phyloP scores from a whole-genome alignment of 2,329 filamentous ascomycete genomes.

The Lasiodiplodia sp. region DNA sequence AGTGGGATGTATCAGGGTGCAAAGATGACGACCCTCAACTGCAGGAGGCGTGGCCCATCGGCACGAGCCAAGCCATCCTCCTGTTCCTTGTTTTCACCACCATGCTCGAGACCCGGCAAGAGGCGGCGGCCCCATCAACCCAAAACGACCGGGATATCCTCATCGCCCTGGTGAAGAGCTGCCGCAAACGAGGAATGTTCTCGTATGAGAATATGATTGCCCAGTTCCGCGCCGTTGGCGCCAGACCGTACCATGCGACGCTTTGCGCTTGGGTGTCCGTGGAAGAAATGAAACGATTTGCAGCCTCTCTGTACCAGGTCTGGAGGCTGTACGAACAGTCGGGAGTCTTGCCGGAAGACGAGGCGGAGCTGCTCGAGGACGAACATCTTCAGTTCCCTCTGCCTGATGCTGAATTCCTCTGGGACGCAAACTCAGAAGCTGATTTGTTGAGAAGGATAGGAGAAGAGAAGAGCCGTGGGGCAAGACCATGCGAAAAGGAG shows the following conservation, averaged over 20 bases:
- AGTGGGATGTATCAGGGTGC: neutral
- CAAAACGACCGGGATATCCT: neutral
- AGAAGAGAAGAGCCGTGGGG: neutral
- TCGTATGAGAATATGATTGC: neutral
- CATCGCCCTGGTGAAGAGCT: slow-evolving; percentile 1
- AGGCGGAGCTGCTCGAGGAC: neutral
- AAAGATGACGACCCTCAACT: neutral
- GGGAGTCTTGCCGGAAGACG: too few species aligned
- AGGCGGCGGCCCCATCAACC: neutral
- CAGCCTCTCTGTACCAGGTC: neutral
- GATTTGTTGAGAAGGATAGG: neutral
- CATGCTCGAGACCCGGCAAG: neutral
- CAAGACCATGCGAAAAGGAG: neutral
- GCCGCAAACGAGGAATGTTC: slow-evolving; percentile 2
- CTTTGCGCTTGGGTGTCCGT: neutral
- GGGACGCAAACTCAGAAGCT: neutral
- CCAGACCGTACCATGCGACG: neutral
- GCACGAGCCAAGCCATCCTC: neutral
- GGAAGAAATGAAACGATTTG: neutral
- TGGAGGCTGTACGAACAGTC: too few species aligned
- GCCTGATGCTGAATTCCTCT: neutral
- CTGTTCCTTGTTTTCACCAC: neutral
- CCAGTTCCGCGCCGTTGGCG: neutral
- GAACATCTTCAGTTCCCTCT: neutral
- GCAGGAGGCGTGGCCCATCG: neutral